phyloP scores from a whole-genome alignment of 768 basidiomycete genomes.

The Naematelia aurantialba region DNA sequence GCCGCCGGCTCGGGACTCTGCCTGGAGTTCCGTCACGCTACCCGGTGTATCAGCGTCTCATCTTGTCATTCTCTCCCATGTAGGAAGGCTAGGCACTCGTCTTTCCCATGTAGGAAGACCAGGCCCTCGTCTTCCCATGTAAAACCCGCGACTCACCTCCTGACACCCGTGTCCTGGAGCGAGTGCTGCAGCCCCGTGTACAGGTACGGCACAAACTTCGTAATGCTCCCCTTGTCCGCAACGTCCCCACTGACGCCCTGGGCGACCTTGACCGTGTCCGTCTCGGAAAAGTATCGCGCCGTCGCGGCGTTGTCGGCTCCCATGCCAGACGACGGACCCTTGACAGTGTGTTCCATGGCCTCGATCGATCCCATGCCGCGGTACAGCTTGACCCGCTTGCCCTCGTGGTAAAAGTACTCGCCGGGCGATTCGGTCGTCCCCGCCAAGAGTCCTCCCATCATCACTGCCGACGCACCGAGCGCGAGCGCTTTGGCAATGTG shows the following conservation, averaged over 20 bases:
- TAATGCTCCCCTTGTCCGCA: slow-evolving; percentile 92
- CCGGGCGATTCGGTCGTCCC: slow-evolving; percentile 97
- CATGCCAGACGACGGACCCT: slow-evolving; percentile 34
- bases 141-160: slow-evolving; percentile 46
- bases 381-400: slow-evolving; percentile 97
- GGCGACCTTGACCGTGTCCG: slow-evolving; percentile 88
- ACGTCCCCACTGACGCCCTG: slow-evolving; percentile 83
- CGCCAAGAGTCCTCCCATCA: slow-evolving; percentile 97
- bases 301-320: slow-evolving; percentile 84
- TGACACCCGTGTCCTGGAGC: slow-evolving; percentile 85
- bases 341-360: slow-evolving; percentile 54
- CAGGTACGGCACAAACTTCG: slow-evolving; percentile 73
- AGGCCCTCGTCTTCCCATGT: no score
- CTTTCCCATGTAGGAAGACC: no score
- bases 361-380: slow-evolving; percentile 93
- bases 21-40: slow-evolving; percentile 62
- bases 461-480: slow-evolving; percentile 90
- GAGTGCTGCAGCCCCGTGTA: slow-evolving; percentile 69
- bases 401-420: slow-evolving; percentile 98
- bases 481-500: slow-evolving; percentile 96
- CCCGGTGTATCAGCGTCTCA: neutral
- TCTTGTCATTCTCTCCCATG: no score
- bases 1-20: slow-evolving; percentile 61
- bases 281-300: slow-evolving; percentile 90
- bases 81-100: no score